phyloP scores from a whole-genome alignment of 371 early-diverging fungal species.

The Dichotomocladium elegans region DNA sequence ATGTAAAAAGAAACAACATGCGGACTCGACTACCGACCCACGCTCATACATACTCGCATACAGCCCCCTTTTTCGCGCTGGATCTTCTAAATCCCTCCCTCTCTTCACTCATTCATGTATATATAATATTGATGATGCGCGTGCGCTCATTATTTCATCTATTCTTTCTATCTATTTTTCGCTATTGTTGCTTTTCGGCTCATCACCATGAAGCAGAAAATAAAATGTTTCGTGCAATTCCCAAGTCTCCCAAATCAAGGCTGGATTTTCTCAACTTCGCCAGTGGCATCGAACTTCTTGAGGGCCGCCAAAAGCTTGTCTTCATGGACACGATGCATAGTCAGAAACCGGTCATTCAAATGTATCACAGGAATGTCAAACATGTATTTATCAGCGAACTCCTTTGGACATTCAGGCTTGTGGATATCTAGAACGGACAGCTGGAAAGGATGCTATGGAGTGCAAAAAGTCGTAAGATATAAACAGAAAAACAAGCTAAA shows the following conservation, averaged over 20 bases:
- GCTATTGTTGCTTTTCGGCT: too few species aligned
- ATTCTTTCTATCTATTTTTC: too few species aligned
- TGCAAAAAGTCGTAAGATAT: too few species aligned
- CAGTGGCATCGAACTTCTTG: slow-evolving; percentile 28
- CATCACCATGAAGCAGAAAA: too few species aligned
- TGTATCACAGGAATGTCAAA: slow-evolving; percentile 50
- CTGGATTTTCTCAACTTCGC: slow-evolving; percentile 19
- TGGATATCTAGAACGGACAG: slow-evolving; percentile 42
- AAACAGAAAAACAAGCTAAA: neutral
- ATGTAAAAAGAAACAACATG: slow-evolving; percentile 19
- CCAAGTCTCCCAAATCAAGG: too few species aligned
- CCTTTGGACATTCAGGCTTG: slow-evolving; percentile 45
- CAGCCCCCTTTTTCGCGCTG: neutral
- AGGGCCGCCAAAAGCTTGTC: slow-evolving; percentile 35
- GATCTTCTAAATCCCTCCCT: neutral
- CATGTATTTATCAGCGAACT: slow-evolving; percentile 43
- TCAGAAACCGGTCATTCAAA: slow-evolving; percentile 42
- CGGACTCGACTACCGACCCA: neutral
- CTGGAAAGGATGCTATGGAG: slow-evolving; percentile 28
- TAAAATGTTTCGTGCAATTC: too few species aligned
- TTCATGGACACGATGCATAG: slow-evolving; percentile 43
- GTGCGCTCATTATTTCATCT: too few species aligned
- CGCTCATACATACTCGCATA: neutral
- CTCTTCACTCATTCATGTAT: neutral
- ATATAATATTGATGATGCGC: too few species aligned